Evolutionary conservation across 208 protist genomes (phyloP).

Genomic region (Borovskyia barvae): DNA sequence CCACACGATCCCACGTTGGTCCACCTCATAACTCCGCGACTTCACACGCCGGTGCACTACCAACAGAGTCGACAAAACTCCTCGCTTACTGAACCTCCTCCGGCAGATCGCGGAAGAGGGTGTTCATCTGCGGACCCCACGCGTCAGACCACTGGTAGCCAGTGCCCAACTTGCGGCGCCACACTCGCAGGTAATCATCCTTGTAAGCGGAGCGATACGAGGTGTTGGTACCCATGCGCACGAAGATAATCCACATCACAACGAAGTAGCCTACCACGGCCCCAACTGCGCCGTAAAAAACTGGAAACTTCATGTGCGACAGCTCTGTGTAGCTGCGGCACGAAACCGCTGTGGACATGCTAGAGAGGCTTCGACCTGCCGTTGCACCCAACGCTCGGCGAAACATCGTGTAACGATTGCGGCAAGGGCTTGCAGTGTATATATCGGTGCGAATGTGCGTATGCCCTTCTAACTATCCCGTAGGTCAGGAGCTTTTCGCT

Average conservation of each 20-base stretch:
- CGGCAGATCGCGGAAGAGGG: constrained; percentile 78
- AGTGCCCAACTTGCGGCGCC: constrained; percentile 83
- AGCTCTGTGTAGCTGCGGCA: constrained; percentile 74
- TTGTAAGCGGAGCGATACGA: constrained; percentile 63
- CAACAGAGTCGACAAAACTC: too few relatives aligned
- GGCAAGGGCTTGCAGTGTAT: too few relatives aligned
- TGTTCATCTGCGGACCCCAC: constrained; percentile 79
- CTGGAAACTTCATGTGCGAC: constrained; percentile 84
- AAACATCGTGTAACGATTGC: constrained; percentile 47
- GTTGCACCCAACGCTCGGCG: constrained; percentile 61
- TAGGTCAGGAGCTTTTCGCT: background rate
- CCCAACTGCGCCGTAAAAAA: constrained; percentile 39
- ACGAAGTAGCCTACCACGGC: constrained; percentile 66
- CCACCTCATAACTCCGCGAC: background rate
- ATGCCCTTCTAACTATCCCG: background rate
- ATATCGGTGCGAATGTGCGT: background rate
- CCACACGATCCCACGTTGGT: too few relatives aligned
- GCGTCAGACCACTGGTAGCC: constrained; percentile 90
- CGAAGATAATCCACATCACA: constrained; percentile 74
- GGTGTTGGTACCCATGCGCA: constrained; percentile 51
- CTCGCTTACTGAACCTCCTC: constrained; percentile 58
- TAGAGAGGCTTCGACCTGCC: constrained; percentile 26
- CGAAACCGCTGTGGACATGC: constrained; percentile 19
- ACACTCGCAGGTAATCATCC: constrained; percentile 79
- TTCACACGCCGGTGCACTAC: too few relatives aligned